These are phyloP conservation scores for Pseudogymnoascus sp. DNA, from an alignment of 2,329 filamentous ascomycete species.

Conservation along the genomic window DNA sequence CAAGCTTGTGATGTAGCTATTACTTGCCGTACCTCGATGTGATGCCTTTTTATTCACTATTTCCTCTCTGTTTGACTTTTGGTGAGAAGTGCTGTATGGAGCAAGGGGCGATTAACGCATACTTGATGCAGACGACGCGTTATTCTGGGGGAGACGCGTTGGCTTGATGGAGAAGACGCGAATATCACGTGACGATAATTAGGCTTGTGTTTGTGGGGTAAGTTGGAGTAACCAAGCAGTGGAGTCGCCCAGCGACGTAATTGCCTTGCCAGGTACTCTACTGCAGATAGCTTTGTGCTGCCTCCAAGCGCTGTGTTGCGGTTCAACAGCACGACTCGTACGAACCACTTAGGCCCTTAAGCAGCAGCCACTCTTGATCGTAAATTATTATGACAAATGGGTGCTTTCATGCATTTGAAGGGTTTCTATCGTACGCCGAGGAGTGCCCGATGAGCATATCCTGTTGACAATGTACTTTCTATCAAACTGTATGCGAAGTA, in stretches of 20 bases:
- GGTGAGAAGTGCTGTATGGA: background rate
- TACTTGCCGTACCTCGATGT: background rate
- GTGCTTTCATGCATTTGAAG: slow-evolving; percentile 2
- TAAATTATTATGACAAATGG: background rate
- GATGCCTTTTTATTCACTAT: background rate
- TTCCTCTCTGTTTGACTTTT: background rate
- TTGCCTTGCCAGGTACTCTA: background rate
- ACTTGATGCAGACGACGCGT: background rate
- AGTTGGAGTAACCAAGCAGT: background rate
- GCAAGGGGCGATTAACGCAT: background rate
- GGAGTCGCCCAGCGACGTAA: background rate
- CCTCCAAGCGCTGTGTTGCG: background rate
- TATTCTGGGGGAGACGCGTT: background rate
- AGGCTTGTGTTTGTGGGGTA: background rate
- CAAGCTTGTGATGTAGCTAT: background rate
- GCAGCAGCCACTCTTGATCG: background rate
- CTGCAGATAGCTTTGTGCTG: background rate
- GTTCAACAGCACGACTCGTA: background rate
- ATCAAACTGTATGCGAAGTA: background rate
- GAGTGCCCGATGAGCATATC: slow-evolving; percentile 4
- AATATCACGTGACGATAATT: background rate
- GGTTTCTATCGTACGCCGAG: background rate
- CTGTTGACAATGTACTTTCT: slow-evolving; percentile 3
- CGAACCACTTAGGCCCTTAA: background rate
- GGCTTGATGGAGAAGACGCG: background rate